Evolutionary conservation across 169 alveolate species (phyloP).

Genomic region (Plasmodium adleri): DNA sequence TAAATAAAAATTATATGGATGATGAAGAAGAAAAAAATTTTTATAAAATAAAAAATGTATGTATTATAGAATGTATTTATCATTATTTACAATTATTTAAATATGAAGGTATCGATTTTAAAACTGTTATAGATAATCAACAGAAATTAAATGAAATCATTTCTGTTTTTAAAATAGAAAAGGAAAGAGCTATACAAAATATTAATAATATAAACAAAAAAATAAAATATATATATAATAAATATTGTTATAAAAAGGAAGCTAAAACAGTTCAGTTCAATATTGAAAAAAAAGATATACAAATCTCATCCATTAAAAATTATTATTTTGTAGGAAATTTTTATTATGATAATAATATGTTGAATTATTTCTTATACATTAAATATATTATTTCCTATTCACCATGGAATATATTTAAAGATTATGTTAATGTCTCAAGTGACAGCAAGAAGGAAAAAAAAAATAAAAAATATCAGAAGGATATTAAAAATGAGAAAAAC

Average conservation of each 20-base stretch:
- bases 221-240: constrained; percentile 35
- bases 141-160: constrained; percentile 20
- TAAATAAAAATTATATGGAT: constrained; percentile 35
- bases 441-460: not conserved
- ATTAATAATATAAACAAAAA: constrained; percentile 15
- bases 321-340: constrained; percentile 25
- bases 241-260: constrained; percentile 58
- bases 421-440: not conserved
- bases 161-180: constrained; percentile 27
- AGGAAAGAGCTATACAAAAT: constrained; percentile 41
- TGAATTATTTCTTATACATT: constrained; percentile 47
- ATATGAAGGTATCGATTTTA: constrained; percentile 67
- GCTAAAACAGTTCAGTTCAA: constrained; percentile 42
- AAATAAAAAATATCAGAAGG: not conserved
- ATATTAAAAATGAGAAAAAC: no score
- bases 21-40: constrained; percentile 36
- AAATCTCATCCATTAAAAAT: constrained; percentile 1
- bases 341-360: constrained; percentile 40
- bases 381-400: constrained; percentile 55
- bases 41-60: constrained; percentile 42
- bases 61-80: constrained; percentile 51
- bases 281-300: constrained; percentile 21
- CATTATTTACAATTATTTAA: constrained; percentile 62
- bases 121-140: constrained; percentile 8
- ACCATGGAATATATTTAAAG: constrained; percentile 63